Evolutionary conservation across 352 stramenopile species (phyloP).

Genomic region (Globisporangium sylvaticum): DNA sequence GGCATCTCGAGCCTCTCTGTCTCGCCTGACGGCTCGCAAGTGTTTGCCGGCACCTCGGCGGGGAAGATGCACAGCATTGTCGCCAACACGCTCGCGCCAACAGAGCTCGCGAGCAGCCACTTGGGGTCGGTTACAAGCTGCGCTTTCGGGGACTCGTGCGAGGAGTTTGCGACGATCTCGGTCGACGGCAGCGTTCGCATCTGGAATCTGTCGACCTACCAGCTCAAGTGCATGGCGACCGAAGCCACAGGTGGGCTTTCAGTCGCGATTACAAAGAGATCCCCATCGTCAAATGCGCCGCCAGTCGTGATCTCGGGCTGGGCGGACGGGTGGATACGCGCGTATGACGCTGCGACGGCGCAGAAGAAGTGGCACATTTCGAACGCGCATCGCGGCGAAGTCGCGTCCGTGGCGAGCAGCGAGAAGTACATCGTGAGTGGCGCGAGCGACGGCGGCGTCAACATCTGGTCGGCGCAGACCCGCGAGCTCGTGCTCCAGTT

Average conservation of each 20-base stretch:
- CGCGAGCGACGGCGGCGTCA: constrained; percentile 81
- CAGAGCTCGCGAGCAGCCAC: constrained; percentile 63
- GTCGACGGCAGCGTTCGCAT: constrained; percentile 64
- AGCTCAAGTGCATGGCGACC: constrained; percentile 62
- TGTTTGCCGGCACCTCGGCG: constrained; percentile 69
- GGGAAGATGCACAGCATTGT: constrained; percentile 72
- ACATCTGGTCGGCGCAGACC: constrained; percentile 82
- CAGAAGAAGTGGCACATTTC: constrained; percentile 83
- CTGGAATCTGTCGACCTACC: constrained; percentile 66
- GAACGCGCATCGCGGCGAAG: constrained; percentile 79
- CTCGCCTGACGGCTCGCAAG: constrained; percentile 38
- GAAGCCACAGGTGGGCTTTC: constrained; percentile 49
- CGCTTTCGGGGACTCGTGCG: constrained; percentile 50
- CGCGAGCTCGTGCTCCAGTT: constrained; percentile 89
- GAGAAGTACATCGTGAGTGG: constrained; percentile 78
- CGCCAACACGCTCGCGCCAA: constrained; percentile 40
- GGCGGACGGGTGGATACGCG: constrained; percentile 71
- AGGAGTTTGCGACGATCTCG: constrained; percentile 70
- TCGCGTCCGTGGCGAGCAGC: constrained; percentile 68
- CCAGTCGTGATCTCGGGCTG: constrained; percentile 57
- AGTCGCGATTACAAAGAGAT: constrained; percentile 32
- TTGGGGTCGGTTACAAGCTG: constrained; percentile 57
- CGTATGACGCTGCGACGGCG: constrained; percentile 43
- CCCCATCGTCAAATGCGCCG: neutral
- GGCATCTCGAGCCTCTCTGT: constrained; percentile 77